Base-by-base conservation (phyloP, 1,284 basidiomycete genomes). In the Golubevia pallescens region DNA sequence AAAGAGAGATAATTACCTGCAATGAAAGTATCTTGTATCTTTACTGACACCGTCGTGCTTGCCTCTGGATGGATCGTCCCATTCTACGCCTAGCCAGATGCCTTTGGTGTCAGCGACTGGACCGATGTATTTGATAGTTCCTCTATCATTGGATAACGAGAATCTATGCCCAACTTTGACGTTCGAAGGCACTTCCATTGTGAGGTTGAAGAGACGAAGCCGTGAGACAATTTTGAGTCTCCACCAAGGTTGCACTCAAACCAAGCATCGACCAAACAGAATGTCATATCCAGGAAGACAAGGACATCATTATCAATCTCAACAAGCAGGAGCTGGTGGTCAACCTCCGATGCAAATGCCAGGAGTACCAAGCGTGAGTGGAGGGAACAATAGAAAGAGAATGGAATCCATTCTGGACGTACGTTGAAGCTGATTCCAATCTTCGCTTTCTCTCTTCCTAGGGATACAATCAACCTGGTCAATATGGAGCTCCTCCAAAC, bases 21-120 rank as follows among this genome's bases (percentile, higher is more conserved):
- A 93, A 58, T 86, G 81, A 83, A 98, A 99, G 86, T 97, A 95
- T 42, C 88, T 88, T 63, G 88, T 89, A 42, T 91, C 92, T 71
- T 93, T 90, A 84, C 92, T 93, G 64, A 88, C 85, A 10, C 96
- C 96, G 74, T 92, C 90, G 83, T 98, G 95, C 86, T 93, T 96
- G 24, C 95, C 95, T 61, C 93, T 89, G 0, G 83, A 68, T 3
- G 91, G 88, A 78, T 94, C 91, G 79, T 99, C 96, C 93, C 95
- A 99, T 87, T 98, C 95, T 60, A 98, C 89, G 13, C 96, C 96
- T 3, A 95, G 89, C 95, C 96, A 99, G 14, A 86, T 75, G 8
- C 92, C 93, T 6, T 86, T 81, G 0, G 92, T 90, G 19, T 89
- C 89, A 14, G 90, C 87, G 14, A 96, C 90, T 1, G 86, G 73